Evolutionary conservation across 2,329 filamentous ascomycete genomes (phyloP).

Genomic region (Claviceps sp.): DNA sequence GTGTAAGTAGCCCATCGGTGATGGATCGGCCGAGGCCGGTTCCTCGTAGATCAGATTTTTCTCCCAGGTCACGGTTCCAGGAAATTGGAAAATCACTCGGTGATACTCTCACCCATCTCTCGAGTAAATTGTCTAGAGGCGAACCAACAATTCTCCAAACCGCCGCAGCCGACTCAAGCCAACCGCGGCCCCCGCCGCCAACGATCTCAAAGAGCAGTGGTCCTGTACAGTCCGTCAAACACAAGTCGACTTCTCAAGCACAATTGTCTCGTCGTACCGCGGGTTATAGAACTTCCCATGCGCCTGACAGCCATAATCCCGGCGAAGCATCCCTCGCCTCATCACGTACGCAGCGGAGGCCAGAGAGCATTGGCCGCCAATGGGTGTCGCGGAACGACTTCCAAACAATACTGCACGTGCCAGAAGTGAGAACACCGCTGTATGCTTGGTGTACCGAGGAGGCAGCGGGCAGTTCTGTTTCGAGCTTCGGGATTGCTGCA

Average conservation of each 20-base stretch:
- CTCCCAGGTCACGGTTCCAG: background rate
- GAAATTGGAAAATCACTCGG: background rate
- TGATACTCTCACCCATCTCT: background rate
- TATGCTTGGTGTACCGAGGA: background rate
- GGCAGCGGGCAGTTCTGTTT: constrained; percentile 10
- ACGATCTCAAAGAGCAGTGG: background rate
- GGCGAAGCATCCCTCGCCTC: no score
- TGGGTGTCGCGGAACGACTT: background rate
- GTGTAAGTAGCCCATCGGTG: constrained; percentile 22
- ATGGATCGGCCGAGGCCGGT: constrained; percentile 44
- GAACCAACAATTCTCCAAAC: background rate
- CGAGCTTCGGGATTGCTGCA: constrained; percentile 20
- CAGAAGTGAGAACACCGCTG: background rate
- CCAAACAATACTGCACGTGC: background rate
- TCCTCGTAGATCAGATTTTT: constrained; percentile 26
- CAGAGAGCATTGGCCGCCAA: background rate
- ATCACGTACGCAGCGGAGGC: no score
- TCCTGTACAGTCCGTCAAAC: no score
- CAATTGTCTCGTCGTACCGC: background rate
- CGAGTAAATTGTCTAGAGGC: background rate
- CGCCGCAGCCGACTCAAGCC: background rate
- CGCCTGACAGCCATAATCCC: no score
- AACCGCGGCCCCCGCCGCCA: background rate
- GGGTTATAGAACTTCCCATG: no score
- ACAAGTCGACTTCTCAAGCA: background rate